Evolutionary conservation across 2,329 filamentous ascomycete genomes (phyloP), one percentile per base, ranked within the genome.

Genomic region (Penicillium sp.): DNA sequence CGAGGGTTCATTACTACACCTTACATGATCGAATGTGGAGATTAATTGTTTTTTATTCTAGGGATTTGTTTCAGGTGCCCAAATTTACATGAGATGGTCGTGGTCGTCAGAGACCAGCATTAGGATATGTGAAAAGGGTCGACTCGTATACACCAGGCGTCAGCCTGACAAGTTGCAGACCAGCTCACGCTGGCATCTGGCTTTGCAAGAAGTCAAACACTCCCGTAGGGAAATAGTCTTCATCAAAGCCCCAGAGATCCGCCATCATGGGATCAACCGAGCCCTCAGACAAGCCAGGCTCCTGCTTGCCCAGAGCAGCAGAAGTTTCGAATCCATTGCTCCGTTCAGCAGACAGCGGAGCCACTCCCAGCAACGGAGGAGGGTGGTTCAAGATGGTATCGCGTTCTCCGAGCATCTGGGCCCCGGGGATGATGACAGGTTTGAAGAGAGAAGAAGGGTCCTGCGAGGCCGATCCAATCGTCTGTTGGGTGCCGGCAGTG

Each of bases 141-240:
- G 45, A 24, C 27, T n/a, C 44, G 38, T 52, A 18, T 22, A 11
- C 45, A 29, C 32, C 8, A 34, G 16, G 44, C 27, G 7, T 2
- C 38, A 40, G 21, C 38, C 2, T 21, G 38, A 10, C 16, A 4
- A 8, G 10, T 5, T 16, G n/a, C 3, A 5, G 7, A 32, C 29
- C 29, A 32, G 3, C 48, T 69, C 52, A 75, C 27, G 72, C 72
- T 16, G 72, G 72, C 72, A 75, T 75, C 57, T 75, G 72, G 14
- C 71, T 73, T 53, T 74, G 72, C 18, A 75, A 59, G 44, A 75
- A 75, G 57, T 74, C 72, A 57, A 74, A 74, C 11, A 75, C 72
- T 18, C 72, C 72, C n/a, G 70, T 74, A 4, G 72, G 72, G 48
- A 75, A 75, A 53, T 74, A 74, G 24, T 75, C 72, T 50, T 74